phyloP scores from a whole-genome alignment of 2,329 filamentous ascomycete genomes.

The Fonsecaea pedrosoi region DNA sequence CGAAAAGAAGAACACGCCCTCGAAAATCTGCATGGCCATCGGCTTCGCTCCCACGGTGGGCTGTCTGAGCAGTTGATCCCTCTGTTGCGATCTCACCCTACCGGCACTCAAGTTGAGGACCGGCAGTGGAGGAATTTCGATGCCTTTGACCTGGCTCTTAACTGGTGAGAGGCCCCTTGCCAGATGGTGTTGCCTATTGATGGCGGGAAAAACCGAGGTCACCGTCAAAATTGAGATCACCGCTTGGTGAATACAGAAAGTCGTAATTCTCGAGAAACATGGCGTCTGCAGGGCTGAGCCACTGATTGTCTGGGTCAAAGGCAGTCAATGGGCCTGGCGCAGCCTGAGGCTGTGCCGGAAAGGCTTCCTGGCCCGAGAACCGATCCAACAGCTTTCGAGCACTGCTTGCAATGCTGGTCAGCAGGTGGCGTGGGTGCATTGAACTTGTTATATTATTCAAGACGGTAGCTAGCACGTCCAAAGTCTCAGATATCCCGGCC shows the following conservation, averaged over 20 bases:
- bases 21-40: conserved; percentile 44
- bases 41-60: conserved; percentile 52
- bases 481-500: conserved; percentile 39
- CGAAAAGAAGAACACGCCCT: conserved; percentile 48
- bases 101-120: conserved; percentile 18
- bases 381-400: conserved; percentile 40
- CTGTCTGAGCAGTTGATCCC: conserved; percentile 51
- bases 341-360: conserved; percentile 5
- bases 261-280: conserved; percentile 39
- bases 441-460: conserved; percentile 39
- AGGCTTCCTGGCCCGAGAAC: conserved; percentile 24
- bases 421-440: conserved; percentile 43
- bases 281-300: conserved; percentile 39
- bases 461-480: conserved; percentile 37
- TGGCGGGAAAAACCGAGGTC: conserved; percentile 31
- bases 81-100: conserved; percentile 45
- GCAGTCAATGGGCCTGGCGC: conserved; percentile 21
- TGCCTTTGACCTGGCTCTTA: conserved; percentile 49
- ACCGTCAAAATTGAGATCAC: conserved; percentile 44
- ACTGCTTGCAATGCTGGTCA: conserved; percentile 42
- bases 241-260: conserved; percentile 43
- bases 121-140: conserved; percentile 50
- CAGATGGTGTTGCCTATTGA: conserved; percentile 4
- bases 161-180: conserved; percentile 38
- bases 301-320: conserved; percentile 26